Evolutionary conservation across 306 rosid species (phyloP).

Genomic region (Fragaria nilgerrensis): DNA sequence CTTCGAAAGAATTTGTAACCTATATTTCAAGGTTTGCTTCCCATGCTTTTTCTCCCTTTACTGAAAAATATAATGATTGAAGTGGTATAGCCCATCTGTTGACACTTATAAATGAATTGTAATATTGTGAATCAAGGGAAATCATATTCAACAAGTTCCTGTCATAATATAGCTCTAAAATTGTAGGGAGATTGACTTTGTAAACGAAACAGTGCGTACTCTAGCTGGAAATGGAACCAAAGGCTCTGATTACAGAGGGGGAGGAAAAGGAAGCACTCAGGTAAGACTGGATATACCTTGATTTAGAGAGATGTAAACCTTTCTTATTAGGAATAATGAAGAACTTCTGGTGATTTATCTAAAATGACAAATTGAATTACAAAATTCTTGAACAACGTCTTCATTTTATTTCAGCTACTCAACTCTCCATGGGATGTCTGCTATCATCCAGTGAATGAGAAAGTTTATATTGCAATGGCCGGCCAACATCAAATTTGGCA

Average conservation of each 20-base stretch:
- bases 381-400: background rate
- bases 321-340: background rate
- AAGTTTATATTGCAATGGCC: conserved; percentile 90
- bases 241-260: conserved; percentile 88
- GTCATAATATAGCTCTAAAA: background rate
- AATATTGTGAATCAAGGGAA: no score
- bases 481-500: conserved; percentile 98
- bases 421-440: conserved; percentile 99
- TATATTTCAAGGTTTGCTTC: background rate
- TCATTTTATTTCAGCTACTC: conserved; percentile 61
- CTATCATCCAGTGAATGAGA: conserved; percentile 81
- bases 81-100: background rate
- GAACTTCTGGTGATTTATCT: conserved; percentile 1
- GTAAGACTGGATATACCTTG: conserved; percentile 40
- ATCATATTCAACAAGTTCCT: background rate
- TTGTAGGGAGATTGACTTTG: conserved; percentile 88
- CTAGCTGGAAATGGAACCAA: conserved; percentile 96
- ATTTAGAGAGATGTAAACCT: conserved; percentile 12
- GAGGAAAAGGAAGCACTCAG: conserved; percentile 75
- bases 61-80: background rate
- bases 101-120: background rate
- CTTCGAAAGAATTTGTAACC: background rate
- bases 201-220: conserved; percentile 69
- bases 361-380: background rate
- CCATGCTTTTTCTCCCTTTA: background rate